Base-by-base conservation (phyloP, 768 basidiomycete genomes). In the Steccherinum ochraceum region DNA sequence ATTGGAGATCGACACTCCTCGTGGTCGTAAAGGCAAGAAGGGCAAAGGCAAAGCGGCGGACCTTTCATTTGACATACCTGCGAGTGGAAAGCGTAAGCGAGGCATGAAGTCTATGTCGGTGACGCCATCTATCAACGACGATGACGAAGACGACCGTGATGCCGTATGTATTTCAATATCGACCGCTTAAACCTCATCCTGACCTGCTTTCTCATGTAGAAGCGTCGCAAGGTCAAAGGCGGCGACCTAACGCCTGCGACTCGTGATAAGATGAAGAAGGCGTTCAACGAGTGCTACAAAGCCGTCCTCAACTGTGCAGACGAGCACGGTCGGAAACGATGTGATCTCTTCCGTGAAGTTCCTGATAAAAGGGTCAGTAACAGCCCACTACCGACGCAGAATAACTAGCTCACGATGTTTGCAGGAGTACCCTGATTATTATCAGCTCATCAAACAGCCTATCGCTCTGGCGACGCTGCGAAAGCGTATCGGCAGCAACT, bases 391-490 rank as follows among this genome's bases (percentile, higher is more conserved):
- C 27, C 18, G 10, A 12, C 13, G 48, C 16, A 35, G 30, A 35
- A n/a, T n/a, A n/a, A n/a, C 30, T 7, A 16, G 30, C 30, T 35
- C 16, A 35, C 16, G 30, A 35, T 48, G 57, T 54, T 65, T 51
- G 5, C 57, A 93, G 88, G 83, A 86, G 51, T 94, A 94, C 61
- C 91, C 92, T 24, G 89, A 93, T 62, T 99, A 97, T 65, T 96
- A 94, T 67, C 78, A 85, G 51, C 77, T 93, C 60, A 97, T 99
- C 69, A 73, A 72, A 2, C 77, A 82, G 44, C 95, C 95, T 2
- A 97, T 99, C 60, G 85, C 90, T 21, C 77, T 99, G 54, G 84
- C 88, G 19, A 79, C 83, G 51, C 85, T 98, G 59, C 86, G 87
- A 48, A 93, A 93, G 62, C 84, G 86, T 10, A 73, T 78, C 45